Conservation (phyloP, 495 filamentous ascomycete genomes). For the Beverwykella pulmonaria region DNA sequence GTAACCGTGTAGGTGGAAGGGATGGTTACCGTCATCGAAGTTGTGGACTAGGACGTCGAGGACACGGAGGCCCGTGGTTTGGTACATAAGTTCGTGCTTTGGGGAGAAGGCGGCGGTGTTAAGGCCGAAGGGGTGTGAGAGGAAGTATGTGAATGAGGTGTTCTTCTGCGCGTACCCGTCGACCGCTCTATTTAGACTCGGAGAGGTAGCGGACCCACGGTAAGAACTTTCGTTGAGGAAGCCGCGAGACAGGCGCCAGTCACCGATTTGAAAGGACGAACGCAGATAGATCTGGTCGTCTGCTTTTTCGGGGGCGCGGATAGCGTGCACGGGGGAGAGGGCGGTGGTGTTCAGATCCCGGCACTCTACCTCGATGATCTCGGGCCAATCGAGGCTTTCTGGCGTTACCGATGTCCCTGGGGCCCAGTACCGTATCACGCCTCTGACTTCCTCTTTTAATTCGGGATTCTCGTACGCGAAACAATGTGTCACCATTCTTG, state of each 20-base stretch:
- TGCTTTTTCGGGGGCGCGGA: conserved; percentile 48
- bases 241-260: conserved; percentile 57
- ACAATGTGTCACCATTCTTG: conserved; percentile 59
- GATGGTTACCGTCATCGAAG: conserved; percentile 46
- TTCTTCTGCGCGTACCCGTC: conserved; percentile 27
- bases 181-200: conserved; percentile 51
- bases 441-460: conserved; percentile 40
- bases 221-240: conserved; percentile 60
- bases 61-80: conserved; percentile 38
- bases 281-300: conserved; percentile 54
- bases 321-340: conserved; percentile 47
- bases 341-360: conserved; percentile 50
- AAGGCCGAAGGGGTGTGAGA: conserved; percentile 16
- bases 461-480: conserved; percentile 51
- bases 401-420: conserved; percentile 9
- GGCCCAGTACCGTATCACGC: conserved; percentile 36
- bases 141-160: background rate
- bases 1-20: conserved; percentile 51
- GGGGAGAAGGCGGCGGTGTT: conserved; percentile 39
- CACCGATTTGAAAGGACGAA: conserved; percentile 59
- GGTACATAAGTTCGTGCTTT: conserved; percentile 37
- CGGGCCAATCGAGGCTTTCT: conserved; percentile 45
- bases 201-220: conserved; percentile 49
- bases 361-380: conserved; percentile 49
- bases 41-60: conserved; percentile 45